Conservation (phyloP, 2,329 filamentous ascomycete species). For the Fusarium succisae region DNA sequence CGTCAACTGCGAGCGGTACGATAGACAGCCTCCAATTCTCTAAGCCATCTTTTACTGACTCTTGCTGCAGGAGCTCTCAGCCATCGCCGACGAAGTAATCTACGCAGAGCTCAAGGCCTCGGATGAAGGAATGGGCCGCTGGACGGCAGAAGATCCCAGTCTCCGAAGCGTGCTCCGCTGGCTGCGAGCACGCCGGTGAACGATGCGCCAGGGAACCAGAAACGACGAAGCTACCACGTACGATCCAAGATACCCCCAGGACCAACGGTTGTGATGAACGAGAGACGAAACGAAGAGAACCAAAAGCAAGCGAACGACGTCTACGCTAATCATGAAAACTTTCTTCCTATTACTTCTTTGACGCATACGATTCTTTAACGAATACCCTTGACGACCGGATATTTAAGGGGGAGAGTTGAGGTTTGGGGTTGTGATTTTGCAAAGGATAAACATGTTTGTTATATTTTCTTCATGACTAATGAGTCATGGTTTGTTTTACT, state of each 20-base stretch:
- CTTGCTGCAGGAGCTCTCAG: constrained; percentile 59
- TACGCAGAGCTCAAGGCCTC: constrained; percentile 64
- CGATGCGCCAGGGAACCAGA: not conserved
- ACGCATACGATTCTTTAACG: constrained; percentile 38
- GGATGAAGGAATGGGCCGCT: constrained; percentile 66
- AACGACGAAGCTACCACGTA: constrained; percentile 19
- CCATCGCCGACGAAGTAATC: constrained; percentile 67
- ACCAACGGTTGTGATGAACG: constrained; percentile 23
- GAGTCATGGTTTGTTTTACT: constrained; percentile 18
- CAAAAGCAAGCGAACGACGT: constrained; percentile 11
- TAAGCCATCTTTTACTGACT: not conserved
- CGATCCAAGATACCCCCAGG: constrained; percentile 24
- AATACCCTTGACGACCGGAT: constrained; percentile 32
- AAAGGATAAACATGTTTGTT: constrained; percentile 27
- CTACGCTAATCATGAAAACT: constrained; percentile 23
- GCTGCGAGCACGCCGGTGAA: constrained; percentile 55
- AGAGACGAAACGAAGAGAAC: constrained; percentile 24
- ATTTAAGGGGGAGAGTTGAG: constrained; percentile 12
- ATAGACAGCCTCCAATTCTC: constrained; percentile 32
- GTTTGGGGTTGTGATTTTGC: constrained; percentile 5
- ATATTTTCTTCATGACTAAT: constrained; percentile 17
- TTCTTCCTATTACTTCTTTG: constrained; percentile 25
- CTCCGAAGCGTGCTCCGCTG: constrained; percentile 67
- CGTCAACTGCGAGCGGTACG: constrained; percentile 66
- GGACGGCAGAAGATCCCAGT: constrained; percentile 70